Conservation (phyloP, 2,329 filamentous ascomycete species). For the Fusarium fujikuroi region DNA sequence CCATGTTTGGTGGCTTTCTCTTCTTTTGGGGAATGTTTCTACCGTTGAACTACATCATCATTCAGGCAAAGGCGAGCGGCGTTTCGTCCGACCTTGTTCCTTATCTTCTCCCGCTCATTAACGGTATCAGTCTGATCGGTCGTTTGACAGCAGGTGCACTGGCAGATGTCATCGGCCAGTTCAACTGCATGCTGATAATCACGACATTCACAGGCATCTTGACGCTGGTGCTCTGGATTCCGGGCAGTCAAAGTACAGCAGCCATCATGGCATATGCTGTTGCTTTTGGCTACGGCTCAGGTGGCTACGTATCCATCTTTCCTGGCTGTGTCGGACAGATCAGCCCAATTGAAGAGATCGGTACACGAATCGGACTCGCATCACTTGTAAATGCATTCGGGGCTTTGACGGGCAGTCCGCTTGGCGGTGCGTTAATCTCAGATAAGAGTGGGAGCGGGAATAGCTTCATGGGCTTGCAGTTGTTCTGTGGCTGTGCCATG, state of each 20-base stretch:
- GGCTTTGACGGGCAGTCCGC: background rate
- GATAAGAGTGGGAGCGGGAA: background rate
- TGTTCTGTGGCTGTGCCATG: background rate
- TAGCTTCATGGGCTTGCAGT: background rate
- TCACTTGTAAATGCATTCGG: background rate
- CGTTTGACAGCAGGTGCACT: background rate
- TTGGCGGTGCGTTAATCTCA: background rate
- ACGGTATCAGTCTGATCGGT: background rate
- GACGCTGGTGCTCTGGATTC: background rate
- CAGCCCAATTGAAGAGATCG: background rate
- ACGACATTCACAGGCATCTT: background rate
- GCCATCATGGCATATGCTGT: background rate
- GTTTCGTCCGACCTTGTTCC: rapidly evolving
- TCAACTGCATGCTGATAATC: conserved; percentile 3
- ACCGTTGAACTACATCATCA: background rate
- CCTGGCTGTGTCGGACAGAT: background rate
- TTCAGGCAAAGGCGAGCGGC: background rate
- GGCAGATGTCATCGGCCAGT: background rate
- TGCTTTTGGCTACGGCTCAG: background rate
- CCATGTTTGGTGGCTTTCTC: background rate
- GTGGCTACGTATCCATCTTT: background rate
- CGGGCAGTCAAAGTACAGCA: rapidly evolving
- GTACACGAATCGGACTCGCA: background rate
- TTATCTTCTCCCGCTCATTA: background rate
- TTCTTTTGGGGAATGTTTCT: conserved; percentile 9